Evolutionary conservation across 164 flowering plant species (phyloP).

Genomic region (Dillenia turbinata): DNA sequence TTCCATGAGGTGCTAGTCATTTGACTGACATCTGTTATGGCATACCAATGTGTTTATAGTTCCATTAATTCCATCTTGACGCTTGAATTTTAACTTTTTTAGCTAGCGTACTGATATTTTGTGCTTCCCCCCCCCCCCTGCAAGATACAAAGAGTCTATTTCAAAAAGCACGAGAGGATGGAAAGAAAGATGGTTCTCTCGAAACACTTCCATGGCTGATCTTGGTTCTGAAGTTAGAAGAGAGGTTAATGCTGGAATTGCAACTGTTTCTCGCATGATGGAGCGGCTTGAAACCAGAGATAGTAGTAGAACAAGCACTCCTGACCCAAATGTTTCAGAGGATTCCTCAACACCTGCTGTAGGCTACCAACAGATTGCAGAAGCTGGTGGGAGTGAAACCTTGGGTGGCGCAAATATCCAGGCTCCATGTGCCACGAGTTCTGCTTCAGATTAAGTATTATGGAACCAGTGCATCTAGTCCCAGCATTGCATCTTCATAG

Average conservation of each 20-base stretch:
- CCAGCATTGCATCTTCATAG: constrained; percentile 5
- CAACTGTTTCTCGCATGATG: constrained; percentile 24
- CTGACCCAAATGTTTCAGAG: constrained; percentile 7
- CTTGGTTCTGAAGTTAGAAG: constrained; percentile 45
- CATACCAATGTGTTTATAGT: background rate
- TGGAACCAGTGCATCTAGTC: constrained; percentile 11
- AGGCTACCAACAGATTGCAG: constrained; percentile 1
- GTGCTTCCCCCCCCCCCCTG: too few species aligned
- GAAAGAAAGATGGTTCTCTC: constrained; percentile 61
- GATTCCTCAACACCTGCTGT: constrained; percentile 1
- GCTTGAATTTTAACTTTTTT: constrained; percentile 1
- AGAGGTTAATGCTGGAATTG: constrained; percentile 20
- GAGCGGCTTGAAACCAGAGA: constrained; percentile 21
- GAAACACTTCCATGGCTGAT: constrained; percentile 38
- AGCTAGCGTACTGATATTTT: too few species aligned
- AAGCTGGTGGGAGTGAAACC: background rate
- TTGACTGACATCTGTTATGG: constrained; percentile 11
- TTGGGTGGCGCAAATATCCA: constrained; percentile 7
- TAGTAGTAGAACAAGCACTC: constrained; percentile 3
- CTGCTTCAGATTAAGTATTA: constrained; percentile 9
- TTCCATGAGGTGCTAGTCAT: constrained; percentile 47
- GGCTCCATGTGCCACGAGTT: constrained; percentile 16
- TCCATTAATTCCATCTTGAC: background rate
- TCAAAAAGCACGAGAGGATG: constrained; percentile 59
- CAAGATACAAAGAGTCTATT: constrained; percentile 62